Conservation (phyloP, 371 early-diverging fungal species). For the Quaeritorhiza haematococci region DNA sequence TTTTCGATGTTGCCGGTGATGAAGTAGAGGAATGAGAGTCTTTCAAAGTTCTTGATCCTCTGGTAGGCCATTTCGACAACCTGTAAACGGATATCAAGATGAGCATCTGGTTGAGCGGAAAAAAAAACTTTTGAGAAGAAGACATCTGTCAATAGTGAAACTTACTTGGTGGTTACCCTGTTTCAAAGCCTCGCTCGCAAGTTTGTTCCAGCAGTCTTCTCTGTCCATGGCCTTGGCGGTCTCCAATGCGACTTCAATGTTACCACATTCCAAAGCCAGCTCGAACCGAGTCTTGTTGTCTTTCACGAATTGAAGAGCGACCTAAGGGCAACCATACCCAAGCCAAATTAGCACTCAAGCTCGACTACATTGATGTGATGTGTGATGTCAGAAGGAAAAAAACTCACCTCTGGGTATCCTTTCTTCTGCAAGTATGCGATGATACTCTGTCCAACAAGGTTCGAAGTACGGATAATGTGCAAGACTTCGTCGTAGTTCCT, state of each 20-base stretch:
- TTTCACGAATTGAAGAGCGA: constrained; percentile 97
- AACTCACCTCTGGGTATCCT: constrained; percentile 81
- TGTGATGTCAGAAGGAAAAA: neutral
- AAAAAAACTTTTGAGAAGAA: neutral
- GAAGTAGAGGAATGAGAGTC: constrained; percentile 88
- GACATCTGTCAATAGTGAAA: neutral
- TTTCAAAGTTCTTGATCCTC: constrained; percentile 80
- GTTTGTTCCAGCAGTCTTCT: constrained; percentile 81
- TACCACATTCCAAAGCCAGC: constrained; percentile 92
- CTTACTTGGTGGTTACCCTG: constrained; percentile 80
- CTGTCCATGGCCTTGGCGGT: constrained; percentile 82
- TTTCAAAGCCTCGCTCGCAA: constrained; percentile 79
- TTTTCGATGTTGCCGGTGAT: constrained; percentile 84
- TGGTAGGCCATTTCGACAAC: constrained; percentile 88
- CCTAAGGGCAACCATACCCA: constrained; percentile 28
- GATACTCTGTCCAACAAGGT: constrained; percentile 96
- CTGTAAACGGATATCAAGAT: constrained; percentile 22
- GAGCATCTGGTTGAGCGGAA: neutral
- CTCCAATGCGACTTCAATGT: constrained; percentile 87
- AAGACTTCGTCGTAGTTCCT: constrained; percentile 88
- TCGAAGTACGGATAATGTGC: constrained; percentile 88
- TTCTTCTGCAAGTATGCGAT: constrained; percentile 98
- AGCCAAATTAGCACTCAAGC: neutral
- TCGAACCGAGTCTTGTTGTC: constrained; percentile 93
- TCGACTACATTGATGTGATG: neutral